phyloP scores from a whole-genome alignment of 192 early-diverging fungal genomes.

The Entomortierella chlamydospora region DNA sequence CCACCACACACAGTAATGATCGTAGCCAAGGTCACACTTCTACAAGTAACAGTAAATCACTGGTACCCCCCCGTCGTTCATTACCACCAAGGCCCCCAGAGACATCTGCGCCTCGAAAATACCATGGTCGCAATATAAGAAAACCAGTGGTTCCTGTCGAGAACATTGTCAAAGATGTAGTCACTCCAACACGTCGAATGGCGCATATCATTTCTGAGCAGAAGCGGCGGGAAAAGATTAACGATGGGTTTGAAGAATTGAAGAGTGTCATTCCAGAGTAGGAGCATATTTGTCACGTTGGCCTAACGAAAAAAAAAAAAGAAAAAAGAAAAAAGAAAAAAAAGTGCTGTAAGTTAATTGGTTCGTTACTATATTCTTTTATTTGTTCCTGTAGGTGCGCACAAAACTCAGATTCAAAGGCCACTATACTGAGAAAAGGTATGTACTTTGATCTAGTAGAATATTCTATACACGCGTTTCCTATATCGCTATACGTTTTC shows the following conservation, averaged over 20 bases:
- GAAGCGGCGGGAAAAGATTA: constrained; percentile 60
- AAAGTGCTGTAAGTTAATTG: background rate
- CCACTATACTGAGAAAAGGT: constrained; percentile 30
- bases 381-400: constrained; percentile 8
- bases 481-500: background rate
- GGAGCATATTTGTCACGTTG: background rate
- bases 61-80: constrained; percentile 19
- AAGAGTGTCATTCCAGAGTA: constrained; percentile 51
- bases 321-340: too few species aligned
- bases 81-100: constrained; percentile 27
- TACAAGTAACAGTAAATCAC: constrained; percentile 5
- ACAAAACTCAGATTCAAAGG: constrained; percentile 32
- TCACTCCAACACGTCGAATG: constrained; percentile 47
- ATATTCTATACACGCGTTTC: background rate
- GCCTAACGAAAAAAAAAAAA: background rate
- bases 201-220: constrained; percentile 59
- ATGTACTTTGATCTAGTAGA: background rate
- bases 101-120: constrained; percentile 28
- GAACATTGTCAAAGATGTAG: constrained; percentile 27
- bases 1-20: background rate
- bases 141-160: constrained; percentile 7
- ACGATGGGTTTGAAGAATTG: constrained; percentile 55
- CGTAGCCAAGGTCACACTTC: background rate
- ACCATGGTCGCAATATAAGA: constrained; percentile 30
- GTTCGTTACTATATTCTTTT: background rate